phyloP scores from a whole-genome alignment of 139 green algal species.

The Chlorella vulgaris region DNA sequence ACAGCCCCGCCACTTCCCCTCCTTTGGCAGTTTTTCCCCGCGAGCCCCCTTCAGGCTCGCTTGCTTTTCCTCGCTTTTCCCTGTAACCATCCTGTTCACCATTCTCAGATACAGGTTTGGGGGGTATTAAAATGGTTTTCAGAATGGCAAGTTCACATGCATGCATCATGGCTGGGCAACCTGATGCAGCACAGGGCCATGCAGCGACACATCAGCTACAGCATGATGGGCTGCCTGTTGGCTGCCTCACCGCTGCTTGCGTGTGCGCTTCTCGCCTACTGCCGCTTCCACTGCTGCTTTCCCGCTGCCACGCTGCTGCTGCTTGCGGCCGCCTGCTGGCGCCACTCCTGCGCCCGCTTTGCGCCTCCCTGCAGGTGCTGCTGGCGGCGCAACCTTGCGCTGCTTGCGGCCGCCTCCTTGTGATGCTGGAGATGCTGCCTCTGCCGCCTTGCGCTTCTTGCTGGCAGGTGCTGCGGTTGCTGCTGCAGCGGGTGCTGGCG shows the following conservation, averaged over 20 bases:
- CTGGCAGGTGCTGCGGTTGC: background rate
- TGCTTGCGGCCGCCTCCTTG: too few species aligned
- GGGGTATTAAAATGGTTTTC: too few species aligned
- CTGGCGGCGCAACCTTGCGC: too few species aligned
- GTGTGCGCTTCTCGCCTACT: slow-evolving; percentile 10
- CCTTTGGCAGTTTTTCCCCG: too few species aligned
- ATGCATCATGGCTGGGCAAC: too few species aligned
- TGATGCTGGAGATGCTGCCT: background rate
- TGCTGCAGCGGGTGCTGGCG: background rate
- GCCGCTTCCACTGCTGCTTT: background rate
- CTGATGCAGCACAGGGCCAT: background rate
- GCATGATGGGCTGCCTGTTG: background rate
- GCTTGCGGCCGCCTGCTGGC: background rate
- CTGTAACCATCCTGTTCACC: too few species aligned
- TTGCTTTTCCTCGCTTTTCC: background rate
- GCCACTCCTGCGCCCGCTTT: too few species aligned
- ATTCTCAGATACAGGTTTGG: too few species aligned
- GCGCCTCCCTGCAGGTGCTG: too few species aligned
- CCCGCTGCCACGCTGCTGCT: background rate
- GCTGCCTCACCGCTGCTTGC: slow-evolving; percentile 27
- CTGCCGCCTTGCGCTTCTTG: background rate
- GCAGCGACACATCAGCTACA: background rate
- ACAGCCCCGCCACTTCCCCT: too few species aligned
- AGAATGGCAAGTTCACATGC: too few species aligned
- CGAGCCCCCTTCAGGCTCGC: too few species aligned